A percentile compares a stretch with the other conserved stretches of the same genome.
Conservation (phyloP, 1,139 yeast genomes). For the Kluyveromyces marxianus region DNA sequence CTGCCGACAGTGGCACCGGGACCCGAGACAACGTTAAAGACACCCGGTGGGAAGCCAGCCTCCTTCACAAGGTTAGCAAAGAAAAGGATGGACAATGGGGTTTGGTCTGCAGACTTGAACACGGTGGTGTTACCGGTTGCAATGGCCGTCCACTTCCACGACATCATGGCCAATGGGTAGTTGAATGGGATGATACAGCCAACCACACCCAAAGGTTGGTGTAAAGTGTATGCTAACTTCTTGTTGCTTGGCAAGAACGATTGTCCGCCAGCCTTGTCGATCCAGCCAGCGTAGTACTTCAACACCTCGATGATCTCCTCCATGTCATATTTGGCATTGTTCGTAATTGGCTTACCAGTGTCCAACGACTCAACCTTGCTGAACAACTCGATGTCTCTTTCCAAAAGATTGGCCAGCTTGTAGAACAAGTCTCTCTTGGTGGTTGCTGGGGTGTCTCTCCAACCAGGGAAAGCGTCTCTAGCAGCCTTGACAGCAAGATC, state of each 20-base stretch:
- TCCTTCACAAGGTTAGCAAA: constrained; percentile 47
- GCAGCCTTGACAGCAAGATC: constrained; percentile 71
- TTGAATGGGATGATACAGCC: constrained; percentile 70
- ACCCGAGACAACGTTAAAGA: constrained; percentile 54
- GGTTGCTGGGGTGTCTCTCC: constrained; percentile 40
- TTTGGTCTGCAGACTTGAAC: constrained; percentile 59
- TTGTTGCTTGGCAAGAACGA: constrained; percentile 54
- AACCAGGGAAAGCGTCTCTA: constrained; percentile 51
- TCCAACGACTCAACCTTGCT: constrained; percentile 54
- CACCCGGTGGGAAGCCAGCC: constrained; percentile 72
- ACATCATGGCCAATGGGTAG: constrained; percentile 59
- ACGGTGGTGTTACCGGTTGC: constrained; percentile 64
- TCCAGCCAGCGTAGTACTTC: constrained; percentile 77
- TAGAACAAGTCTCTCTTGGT: constrained; percentile 40
- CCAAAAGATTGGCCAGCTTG: constrained; percentile 45
- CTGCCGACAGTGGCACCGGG: constrained; percentile 49
- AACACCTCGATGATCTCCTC: constrained; percentile 49
- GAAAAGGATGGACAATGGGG: constrained; percentile 55
- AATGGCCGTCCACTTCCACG: constrained; percentile 67
- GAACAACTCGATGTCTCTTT: constrained; percentile 40
- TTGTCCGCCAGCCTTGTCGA: constrained; percentile 69
- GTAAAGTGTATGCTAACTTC: constrained; percentile 66
- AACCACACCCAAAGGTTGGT: constrained; percentile 73
- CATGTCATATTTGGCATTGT: constrained; percentile 51
- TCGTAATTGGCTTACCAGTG: constrained; percentile 49